Evolutionary conservation across 2,329 filamentous ascomycete species (phyloP).

Genomic region (Paracoccidioides brasiliensis): DNA sequence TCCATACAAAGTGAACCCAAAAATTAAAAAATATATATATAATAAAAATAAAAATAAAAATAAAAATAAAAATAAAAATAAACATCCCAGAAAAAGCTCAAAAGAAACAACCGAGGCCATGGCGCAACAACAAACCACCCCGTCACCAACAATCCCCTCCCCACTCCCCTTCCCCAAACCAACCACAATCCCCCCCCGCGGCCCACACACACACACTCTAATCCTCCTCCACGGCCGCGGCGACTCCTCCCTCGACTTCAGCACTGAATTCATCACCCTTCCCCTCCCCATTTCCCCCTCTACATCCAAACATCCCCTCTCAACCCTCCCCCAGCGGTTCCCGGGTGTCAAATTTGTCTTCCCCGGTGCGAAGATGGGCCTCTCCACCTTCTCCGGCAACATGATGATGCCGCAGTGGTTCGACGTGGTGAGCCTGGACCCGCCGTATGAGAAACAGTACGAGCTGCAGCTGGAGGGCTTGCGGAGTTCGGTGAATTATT

Average conservation of each 20-base stretch:
- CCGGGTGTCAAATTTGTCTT: slow-evolving; percentile 27
- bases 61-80: too few relatives aligned
- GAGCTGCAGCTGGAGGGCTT: slow-evolving; percentile 15
- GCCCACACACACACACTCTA: slow-evolving; percentile 23
- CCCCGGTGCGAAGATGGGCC: slow-evolving; percentile 16
- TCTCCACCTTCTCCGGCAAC: slow-evolving; percentile 15
- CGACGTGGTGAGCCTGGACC: slow-evolving; percentile 20
- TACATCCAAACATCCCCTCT: background rate
- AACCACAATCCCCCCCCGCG: slow-evolving; percentile 11
- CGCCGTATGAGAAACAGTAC: slow-evolving; percentile 11
- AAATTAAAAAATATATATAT: too few relatives aligned
- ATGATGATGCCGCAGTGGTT: slow-evolving; percentile 27
- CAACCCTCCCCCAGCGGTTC: slow-evolving; percentile 20
- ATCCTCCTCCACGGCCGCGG: slow-evolving; percentile 34
- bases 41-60: too few relatives aligned
- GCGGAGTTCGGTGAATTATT: slow-evolving; percentile 10
- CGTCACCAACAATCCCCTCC: background rate
- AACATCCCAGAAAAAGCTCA: too few relatives aligned
- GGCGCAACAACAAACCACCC: background rate
- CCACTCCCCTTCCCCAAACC: slow-evolving; percentile 5
- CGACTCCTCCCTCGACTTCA: slow-evolving; percentile 23
- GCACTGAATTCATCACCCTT: slow-evolving; percentile 19
- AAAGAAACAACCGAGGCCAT: too few relatives aligned
- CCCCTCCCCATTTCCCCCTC: background rate
- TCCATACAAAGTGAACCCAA: too few relatives aligned